Conservation (phyloP, 495 filamentous ascomycete species). For the Aspergillus panamensis region DNA sequence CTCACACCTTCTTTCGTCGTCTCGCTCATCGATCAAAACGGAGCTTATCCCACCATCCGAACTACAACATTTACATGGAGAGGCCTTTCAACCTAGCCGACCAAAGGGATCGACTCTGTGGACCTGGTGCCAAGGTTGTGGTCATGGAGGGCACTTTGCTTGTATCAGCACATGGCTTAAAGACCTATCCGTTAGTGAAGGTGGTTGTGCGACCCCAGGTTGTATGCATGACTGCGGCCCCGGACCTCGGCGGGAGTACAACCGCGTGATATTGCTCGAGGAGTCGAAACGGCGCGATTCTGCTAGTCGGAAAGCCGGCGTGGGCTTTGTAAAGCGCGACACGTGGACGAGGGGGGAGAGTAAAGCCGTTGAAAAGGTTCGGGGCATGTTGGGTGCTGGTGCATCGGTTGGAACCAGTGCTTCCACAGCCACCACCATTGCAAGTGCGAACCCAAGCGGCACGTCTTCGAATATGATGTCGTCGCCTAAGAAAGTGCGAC, state of each 20-base stretch:
- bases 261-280: conserved; percentile 32
- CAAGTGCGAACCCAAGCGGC: conserved; percentile 20
- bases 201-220: conserved; percentile 69
- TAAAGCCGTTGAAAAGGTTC: conserved; percentile 46
- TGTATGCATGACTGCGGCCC: conserved; percentile 72
- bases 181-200: conserved; percentile 54
- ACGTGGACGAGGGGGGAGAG: conserved; percentile 43
- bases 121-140: conserved; percentile 71
- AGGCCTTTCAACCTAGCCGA: conserved; percentile 23
- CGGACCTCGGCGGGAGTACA: conserved; percentile 52
- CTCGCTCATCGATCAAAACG: conserved; percentile 31
- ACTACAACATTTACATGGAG: conserved; percentile 14
- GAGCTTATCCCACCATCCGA: conserved; percentile 31
- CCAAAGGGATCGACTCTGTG: conserved; percentile 47
- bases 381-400: conserved; percentile 42
- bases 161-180: conserved; percentile 67
- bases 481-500: conserved; percentile 45
- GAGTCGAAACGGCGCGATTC: conserved; percentile 41
- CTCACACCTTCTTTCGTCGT: conserved; percentile 28
- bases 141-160: conserved; percentile 68
- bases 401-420: conserved; percentile 24
- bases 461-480: conserved; percentile 34
- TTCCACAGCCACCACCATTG: conserved; percentile 20
- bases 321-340: conserved; percentile 42
- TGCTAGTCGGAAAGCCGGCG: conserved; percentile 32